phyloP scores from a whole-genome alignment of 2,329 filamentous ascomycete species.

The Daldinia sp. region DNA sequence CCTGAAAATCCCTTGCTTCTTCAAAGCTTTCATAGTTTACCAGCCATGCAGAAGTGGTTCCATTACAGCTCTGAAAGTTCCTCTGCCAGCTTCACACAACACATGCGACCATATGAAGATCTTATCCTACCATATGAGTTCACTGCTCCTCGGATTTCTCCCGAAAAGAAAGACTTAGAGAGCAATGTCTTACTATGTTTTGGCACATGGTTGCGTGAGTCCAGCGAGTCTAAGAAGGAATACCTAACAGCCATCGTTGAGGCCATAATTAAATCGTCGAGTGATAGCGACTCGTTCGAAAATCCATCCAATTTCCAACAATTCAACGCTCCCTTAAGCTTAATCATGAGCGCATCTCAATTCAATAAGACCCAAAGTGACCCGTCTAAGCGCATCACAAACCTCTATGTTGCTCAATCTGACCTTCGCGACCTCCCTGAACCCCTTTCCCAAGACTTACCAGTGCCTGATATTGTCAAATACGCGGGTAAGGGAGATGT shows the following conservation, averaged over 20 bases:
- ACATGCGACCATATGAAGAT: slow-evolving; percentile 42
- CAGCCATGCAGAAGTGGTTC: slow-evolving; percentile 50
- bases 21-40: slow-evolving; percentile 35
- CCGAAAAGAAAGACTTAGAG: not conserved
- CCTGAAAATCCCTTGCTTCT: slow-evolving; percentile 40
- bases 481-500: slow-evolving; percentile 80
- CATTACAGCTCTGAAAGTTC: slow-evolving; percentile 8
- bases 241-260: slow-evolving; percentile 44
- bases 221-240: slow-evolving; percentile 7
- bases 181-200: slow-evolving; percentile 27
- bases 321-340: slow-evolving; percentile 70
- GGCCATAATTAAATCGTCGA: slow-evolving; percentile 42
- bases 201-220: slow-evolving; percentile 41
- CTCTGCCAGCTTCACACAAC: slow-evolving; percentile 35
- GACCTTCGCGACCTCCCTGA: slow-evolving; percentile 76
- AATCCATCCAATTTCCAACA: slow-evolving; percentile 61
- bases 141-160: slow-evolving; percentile 14
- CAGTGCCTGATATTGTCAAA: slow-evolving; percentile 72
- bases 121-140: slow-evolving; percentile 50
- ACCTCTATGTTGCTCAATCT: slow-evolving; percentile 90
- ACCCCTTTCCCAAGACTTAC: slow-evolving; percentile 72
- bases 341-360: slow-evolving; percentile 70
- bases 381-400: slow-evolving; percentile 41
- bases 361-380: slow-evolving; percentile 57
- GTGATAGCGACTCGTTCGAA: not conserved